Base-by-base conservation (phyloP, 495 filamentous ascomycete genomes). In the Lepidopterella palustris region DNA sequence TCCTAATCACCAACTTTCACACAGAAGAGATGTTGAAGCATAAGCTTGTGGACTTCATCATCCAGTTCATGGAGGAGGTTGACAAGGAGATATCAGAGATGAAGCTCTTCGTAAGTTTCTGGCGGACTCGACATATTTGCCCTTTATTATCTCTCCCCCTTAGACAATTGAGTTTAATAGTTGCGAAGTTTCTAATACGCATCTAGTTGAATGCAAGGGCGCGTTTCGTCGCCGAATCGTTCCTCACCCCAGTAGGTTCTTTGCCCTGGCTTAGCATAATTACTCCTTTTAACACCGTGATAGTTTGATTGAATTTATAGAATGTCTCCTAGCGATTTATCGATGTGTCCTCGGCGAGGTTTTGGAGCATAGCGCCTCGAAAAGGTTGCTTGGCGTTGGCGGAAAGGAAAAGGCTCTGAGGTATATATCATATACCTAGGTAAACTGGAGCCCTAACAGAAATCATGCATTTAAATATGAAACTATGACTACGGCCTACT, bases 71-170 rank as follows among this genome's bases (percentile, higher is more conserved):
- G 92, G 92, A 97, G 75, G 95, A 99, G 69, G 93, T 97, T 27
- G 93, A 97, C 70, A 97, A 97, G 78, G 95, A 99, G 74, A 97
- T 97, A 53, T 97, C 92, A 1, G 95, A 97, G 75, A 97, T 97
- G 93, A 99, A 99, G 82, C 83, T 99, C 61, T 99, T 97, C 74
- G 92, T 97, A 83, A 52, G 89, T 80, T 21, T 15, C 24, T 3
- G n/a, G 5, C 23, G 49, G n/a, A 13, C 21, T 10, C 21, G 18
- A 48, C 31, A 25, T 57, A 21, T 53, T 45, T 6, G 15, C 18
- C 9, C 4, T 4, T 9, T 15, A 20, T 20, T 49, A 51, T 21
- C 15, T 51, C 21, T 11, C 13, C 13, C 11, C 24, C 21, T n/a
- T 21, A 21, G 15, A 18, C 26, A 11, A 40, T n/a, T 11, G 32